Evolutionary conservation across 805 yeast genomes (phyloP), one percentile per base, ranked within the genome.

Genomic region (Teunomyces atbi): DNA sequence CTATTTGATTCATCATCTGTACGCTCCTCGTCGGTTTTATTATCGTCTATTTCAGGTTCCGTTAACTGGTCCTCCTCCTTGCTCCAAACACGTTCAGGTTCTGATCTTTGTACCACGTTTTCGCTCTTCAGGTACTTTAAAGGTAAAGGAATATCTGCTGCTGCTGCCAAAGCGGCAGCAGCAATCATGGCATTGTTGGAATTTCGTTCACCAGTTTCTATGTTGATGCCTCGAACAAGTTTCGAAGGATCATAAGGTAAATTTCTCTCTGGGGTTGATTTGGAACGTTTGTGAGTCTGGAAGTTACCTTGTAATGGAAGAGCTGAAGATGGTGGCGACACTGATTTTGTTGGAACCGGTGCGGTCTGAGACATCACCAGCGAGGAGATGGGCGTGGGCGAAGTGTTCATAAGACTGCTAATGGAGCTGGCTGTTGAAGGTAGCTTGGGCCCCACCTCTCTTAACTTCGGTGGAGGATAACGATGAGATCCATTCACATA

Each of bases 131-230:
- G 34, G 26, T 19, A 48, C 36, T 64, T 65, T 43, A 70, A 56
- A 1, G 90, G 90, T 29, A 86, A 60, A 1, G 94, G 94, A 11
- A 81, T 76, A 11, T 83, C 87, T 2, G 91, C 91, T 0, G 92
- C 94, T 0, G 87, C 89, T 3, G 90, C 89, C 42, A 86, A 68
- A 0, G 92, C 92, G 6, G 91, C 92, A 1, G 94, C 94, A 0
- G 92, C 94, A 6, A 86, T 84, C 55, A 77, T 74, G 0, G 87
- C 89, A 55, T 82, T 78, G 41, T 65, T 66, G 27, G 56, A 63
- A 43, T 62, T 67, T 37, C 73, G 46, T 46, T 62, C 61, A 1
- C 71, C 69, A 12, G 66, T 62, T 48, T 60, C 62, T 23, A 61
- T 56, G 48, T 65, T 66, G 40, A 65, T 67, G 0, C 75, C 76